Evolutionary conservation across 1,284 basidiomycete species (phyloP).

Genomic region (Papiliotrema laurentii): DNA sequence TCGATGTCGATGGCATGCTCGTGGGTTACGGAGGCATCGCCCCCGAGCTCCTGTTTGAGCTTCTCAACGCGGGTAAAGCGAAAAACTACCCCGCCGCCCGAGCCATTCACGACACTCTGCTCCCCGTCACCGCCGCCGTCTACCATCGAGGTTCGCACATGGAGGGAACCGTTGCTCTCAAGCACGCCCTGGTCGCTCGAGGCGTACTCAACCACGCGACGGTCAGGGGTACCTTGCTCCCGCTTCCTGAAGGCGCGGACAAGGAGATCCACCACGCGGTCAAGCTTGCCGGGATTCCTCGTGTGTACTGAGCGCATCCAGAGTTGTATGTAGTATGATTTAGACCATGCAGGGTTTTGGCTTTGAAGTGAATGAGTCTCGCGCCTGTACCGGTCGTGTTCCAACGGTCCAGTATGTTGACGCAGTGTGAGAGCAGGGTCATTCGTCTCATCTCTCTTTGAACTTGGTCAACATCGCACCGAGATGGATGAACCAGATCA

Average conservation of each 20-base stretch:
- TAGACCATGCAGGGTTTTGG: no score
- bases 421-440: no score
- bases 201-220: slow-evolving; percentile 14
- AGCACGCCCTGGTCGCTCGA: slow-evolving; percentile 14
- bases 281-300: slow-evolving; percentile 5
- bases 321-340: no score
- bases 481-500: no score
- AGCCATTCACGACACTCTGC: slow-evolving; percentile 12
- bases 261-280: slow-evolving; percentile 13
- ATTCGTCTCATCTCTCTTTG: no score
- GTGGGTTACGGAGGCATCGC: slow-evolving; percentile 18
- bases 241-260: slow-evolving; percentile 14
- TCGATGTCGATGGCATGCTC: slow-evolving; percentile 16
- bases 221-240: slow-evolving; percentile 12
- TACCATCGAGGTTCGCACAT: slow-evolving; percentile 19
- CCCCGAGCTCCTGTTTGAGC: slow-evolving; percentile 11
- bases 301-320: neutral
- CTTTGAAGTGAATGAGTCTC: no score
- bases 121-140: slow-evolving; percentile 15
- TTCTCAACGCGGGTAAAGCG: slow-evolving; percentile 13
- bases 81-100: slow-evolving; percentile 10
- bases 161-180: slow-evolving; percentile 19
- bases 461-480: no score
- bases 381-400: no score
- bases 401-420: no score